Evolutionary conservation across 2,329 filamentous ascomycete genomes (phyloP).

Genomic region (Aspergillus sp.): DNA sequence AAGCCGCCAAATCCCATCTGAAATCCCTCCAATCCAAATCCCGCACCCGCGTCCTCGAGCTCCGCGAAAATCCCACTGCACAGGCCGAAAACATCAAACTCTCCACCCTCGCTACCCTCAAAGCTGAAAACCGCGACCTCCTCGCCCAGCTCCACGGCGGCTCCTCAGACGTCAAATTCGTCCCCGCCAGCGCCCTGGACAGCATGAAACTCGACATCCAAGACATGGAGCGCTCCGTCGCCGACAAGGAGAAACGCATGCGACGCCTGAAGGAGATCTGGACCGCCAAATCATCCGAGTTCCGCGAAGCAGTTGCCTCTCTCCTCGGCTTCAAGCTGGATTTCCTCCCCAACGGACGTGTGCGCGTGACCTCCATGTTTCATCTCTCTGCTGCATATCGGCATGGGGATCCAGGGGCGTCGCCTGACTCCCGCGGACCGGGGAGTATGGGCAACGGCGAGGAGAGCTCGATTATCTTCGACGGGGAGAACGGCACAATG

Average conservation of each 20-base stretch:
- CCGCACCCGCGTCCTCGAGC: constrained; percentile 72
- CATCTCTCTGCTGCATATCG: constrained; percentile 53
- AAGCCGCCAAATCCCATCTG: constrained; percentile 65
- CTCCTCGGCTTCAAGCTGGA: constrained; percentile 91
- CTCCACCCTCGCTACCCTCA: constrained; percentile 65
- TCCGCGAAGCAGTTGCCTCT: constrained; percentile 87
- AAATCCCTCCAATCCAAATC: constrained; percentile 57
- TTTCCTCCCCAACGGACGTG: constrained; percentile 94
- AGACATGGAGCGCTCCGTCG: constrained; percentile 61
- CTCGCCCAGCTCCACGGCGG: constrained; percentile 59
- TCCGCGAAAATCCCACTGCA: constrained; percentile 87
- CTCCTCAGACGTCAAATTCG: constrained; percentile 47
- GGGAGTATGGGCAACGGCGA: constrained; percentile 40
- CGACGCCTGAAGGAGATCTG: constrained; percentile 86
- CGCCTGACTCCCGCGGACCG: constrained; percentile 49
- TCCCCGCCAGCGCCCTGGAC: constrained; percentile 69
- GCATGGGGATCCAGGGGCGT: constrained; percentile 41
- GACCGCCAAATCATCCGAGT: constrained; percentile 82
- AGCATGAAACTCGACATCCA: constrained; percentile 67
- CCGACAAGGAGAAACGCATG: constrained; percentile 67
- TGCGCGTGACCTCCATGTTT: constrained; percentile 80
- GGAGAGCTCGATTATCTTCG: constrained; percentile 64
- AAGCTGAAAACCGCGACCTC: constrained; percentile 76
- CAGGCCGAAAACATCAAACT: constrained; percentile 78
- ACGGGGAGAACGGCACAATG: constrained; percentile 93